Evolutionary conservation across 2,329 filamentous ascomycete species (phyloP), one percentile per base, ranked within the genome.

Genomic region (Talaromyces islandicus): DNA sequence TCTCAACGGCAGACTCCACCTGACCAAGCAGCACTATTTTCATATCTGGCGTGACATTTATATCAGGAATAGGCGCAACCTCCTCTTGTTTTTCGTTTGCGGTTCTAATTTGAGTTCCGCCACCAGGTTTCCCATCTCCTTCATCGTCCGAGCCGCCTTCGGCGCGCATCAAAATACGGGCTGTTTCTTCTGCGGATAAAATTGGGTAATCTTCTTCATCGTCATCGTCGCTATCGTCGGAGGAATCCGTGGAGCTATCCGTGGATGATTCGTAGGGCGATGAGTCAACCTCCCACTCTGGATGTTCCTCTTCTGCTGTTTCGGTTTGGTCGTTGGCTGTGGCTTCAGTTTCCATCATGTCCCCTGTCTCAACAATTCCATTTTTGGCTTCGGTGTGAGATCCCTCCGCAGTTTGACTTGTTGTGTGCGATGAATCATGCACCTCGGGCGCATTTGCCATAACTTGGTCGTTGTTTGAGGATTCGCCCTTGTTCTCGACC

Each of bases 201-300:
- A 92, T 81, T 57, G 89, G 84, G 67, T 91, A 91, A 30, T 84
- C 84, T 62, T 81, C 81, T 30, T 76, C 78, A n/a, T 77, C 79
- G 38, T 71, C 70, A 56, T 68, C 66, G 50, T 70, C 60, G 43
- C 72, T 50, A 57, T 86, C 86, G 57, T 84, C 83, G 1, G 82
- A 84, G n/a, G 82, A 84, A 63, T 87, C 84, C 2, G 85, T 86
- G n/a, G 82, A 83, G 25, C 83, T 83, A 65, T 85, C 78, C 25
- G 75, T 77, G 12, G 78, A 90, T 6, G 88, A 90, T 68, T 87
- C 85, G 69, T 89, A 89, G 0, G 89, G 89, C 0, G 88, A 90
- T 1, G 89, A 92, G 68, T 93, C 90, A 7, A 82, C 78, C 70
- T 96, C 91, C 90, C 91, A 97, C 73, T 97, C 92, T 3, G 89